Conservation (phyloP, 345 rosid genomes). For the Brassica cretica region DNA sequence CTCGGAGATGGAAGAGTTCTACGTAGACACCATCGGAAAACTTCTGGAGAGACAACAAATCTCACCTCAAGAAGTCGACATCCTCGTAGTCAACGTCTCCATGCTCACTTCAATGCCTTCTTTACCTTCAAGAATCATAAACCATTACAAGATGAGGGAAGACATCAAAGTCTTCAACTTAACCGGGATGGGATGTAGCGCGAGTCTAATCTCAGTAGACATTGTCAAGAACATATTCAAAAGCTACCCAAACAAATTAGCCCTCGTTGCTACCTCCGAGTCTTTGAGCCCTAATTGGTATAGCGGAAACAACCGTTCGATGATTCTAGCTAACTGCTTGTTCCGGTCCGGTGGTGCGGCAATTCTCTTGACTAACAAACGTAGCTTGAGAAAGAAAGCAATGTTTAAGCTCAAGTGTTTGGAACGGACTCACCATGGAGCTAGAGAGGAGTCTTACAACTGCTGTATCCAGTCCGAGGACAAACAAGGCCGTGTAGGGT, state of each 20-base stretch:
- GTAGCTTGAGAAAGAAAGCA: conserved; percentile 20
- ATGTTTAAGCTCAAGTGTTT: conserved; percentile 72
- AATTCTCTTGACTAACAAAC: conserved; percentile 1
- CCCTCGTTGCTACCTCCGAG: conserved; percentile 71
- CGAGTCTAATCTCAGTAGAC: conserved; percentile 74
- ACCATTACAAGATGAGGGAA: conserved; percentile 70
- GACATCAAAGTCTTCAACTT: conserved; percentile 69
- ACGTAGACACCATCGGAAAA: background rate
- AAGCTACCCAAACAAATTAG: conserved; percentile 49
- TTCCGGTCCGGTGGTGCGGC: background rate
- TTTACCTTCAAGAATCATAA: conserved; percentile 60
- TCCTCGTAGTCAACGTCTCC: conserved; percentile 77
- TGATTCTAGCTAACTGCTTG: conserved; percentile 1
- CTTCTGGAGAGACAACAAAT: conserved; percentile 50
- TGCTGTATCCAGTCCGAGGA: conserved; percentile 79
- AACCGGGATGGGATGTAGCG: conserved; percentile 93
- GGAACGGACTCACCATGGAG: conserved; percentile 87
- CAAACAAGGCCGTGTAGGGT: conserved; percentile 59
- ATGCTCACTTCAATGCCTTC: conserved; percentile 70
- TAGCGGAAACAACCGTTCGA: conserved; percentile 2
- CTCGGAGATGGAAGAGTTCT: conserved; percentile 1
- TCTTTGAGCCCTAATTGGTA: conserved; percentile 42
- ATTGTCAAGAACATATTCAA: conserved; percentile 64
- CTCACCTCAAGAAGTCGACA: conserved; percentile 67
- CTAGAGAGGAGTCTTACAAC: conserved; percentile 61